Evolutionary conservation across 495 filamentous ascomycete genomes (phyloP).

Genomic region (Massariosphaeria phaeospora): DNA sequence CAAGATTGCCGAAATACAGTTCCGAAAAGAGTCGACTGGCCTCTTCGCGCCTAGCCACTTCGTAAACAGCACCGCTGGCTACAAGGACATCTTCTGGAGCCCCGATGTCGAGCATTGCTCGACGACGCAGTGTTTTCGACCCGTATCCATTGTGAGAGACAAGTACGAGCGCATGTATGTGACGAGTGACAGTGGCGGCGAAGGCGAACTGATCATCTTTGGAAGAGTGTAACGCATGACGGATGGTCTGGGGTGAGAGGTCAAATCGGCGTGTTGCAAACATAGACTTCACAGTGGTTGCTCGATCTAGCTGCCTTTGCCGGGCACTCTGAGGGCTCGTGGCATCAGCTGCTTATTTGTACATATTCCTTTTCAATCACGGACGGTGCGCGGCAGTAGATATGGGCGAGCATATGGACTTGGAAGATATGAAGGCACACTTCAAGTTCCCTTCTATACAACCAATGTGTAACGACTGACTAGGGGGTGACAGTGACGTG

Average conservation of each 20-base stretch:
- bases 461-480: no score
- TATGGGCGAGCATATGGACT: no score
- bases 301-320: no score
- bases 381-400: no score
- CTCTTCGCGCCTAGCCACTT: conserved; percentile 6
- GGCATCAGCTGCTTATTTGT: no score
- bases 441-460: no score
- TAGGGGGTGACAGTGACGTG: no score
- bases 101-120: conserved; percentile 10
- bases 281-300: no score
- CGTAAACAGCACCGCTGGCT: conserved; percentile 5
- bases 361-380: no score
- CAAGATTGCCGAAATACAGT: conserved; percentile 26
- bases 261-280: no score
- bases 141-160: conserved; percentile 23
- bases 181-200: conserved; percentile 21
- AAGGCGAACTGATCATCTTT: conserved; percentile 24
- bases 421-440: no score
- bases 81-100: conserved; percentile 23
- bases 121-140: conserved; percentile 27
- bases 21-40: not conserved
- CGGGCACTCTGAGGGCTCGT: no score
- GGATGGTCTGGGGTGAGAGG: not conserved
- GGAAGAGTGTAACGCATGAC: conserved; percentile 21
- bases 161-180: conserved; percentile 26